Evolutionary conservation across 2,329 filamentous ascomycete genomes (phyloP).

Genomic region (Mariannaea elegans): DNA sequence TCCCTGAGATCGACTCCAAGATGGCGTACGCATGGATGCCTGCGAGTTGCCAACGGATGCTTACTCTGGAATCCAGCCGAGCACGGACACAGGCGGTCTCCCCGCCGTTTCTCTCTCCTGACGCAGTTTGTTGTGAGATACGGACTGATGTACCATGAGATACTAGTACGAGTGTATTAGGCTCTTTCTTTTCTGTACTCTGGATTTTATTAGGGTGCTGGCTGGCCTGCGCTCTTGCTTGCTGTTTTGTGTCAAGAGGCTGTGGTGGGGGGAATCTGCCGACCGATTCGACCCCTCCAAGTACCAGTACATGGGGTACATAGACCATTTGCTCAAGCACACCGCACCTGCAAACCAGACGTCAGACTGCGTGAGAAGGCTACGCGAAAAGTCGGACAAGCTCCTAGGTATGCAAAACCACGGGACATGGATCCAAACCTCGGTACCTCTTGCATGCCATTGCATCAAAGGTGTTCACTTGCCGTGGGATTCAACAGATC

Average conservation of each 20-base stretch:
- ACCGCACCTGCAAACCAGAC: neutral
- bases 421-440: slow-evolving; percentile 15
- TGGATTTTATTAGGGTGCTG: neutral
- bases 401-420: slow-evolving; percentile 15
- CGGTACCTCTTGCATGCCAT: slow-evolving; percentile 16
- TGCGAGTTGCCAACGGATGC: neutral
- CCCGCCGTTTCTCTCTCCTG: slow-evolving; percentile 9
- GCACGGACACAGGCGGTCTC: slow-evolving; percentile 2
- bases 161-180: neutral
- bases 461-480: slow-evolving; percentile 9
- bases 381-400: slow-evolving; percentile 9
- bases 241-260: slow-evolving; percentile 25
- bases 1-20: slow-evolving; percentile 31
- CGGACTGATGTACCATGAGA: neutral
- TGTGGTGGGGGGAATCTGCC: slow-evolving; percentile 27
- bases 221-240: slow-evolving; percentile 6
- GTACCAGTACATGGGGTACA: slow-evolving; percentile 21
- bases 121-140: neutral
- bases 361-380: neutral
- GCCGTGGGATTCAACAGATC: slow-evolving; percentile 42
- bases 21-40: slow-evolving; percentile 11
- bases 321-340: neutral
- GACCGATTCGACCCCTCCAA: slow-evolving; percentile 20
- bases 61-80: neutral
- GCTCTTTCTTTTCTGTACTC: neutral